Percentiles rank a stretch among this genome's conserved stretches.
Evolutionary conservation across 257 asterid genomes (phyloP).

Genomic region (Ophiorrhiza pumila): DNA sequence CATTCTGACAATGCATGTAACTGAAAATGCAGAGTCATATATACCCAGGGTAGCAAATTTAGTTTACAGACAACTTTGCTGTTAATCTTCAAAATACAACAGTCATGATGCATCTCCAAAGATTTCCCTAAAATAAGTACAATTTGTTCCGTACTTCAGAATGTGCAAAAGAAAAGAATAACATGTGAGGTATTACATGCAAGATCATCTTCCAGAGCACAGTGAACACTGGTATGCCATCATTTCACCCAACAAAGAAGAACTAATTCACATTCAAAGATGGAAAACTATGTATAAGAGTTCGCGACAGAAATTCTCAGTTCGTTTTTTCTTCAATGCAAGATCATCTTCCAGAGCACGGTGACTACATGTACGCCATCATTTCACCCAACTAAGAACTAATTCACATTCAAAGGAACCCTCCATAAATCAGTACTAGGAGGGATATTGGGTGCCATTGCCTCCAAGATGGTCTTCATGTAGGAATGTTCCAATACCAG

Average conservation of each 20-base stretch:
- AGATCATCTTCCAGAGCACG: not conserved
- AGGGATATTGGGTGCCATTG: constrained; percentile 1
- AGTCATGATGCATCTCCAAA: not conserved
- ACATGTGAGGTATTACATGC: not conserved
- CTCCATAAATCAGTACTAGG: constrained; percentile 3
- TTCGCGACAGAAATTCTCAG: too few species aligned
- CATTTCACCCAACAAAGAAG: not conserved
- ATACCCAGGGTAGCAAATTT: not conserved
- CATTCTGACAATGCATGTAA: too few species aligned
- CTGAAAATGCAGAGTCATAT: too few species aligned
- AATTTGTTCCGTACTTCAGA: not conserved
- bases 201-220: not conserved
- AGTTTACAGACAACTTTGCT: not conserved
- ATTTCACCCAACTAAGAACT: not conserved
- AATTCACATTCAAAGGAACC: too few species aligned
- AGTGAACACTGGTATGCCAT: not conserved
- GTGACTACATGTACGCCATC: not conserved
- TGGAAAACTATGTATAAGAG: too few species aligned
- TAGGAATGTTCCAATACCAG: constrained; percentile 8
- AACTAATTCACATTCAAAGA: not conserved
- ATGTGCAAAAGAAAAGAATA: not conserved
- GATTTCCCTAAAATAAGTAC: not conserved
- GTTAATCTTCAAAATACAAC: not conserved
- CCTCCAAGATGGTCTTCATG: constrained; percentile 11
- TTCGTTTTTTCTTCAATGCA: too few species aligned